Percentiles rank a stretch among this genome's conserved stretches.
These are phyloP conservation scores for Cairneyella variabilis DNA, from an alignment of 495 filamentous ascomycete species.

Conservation along the genomic window DNA sequence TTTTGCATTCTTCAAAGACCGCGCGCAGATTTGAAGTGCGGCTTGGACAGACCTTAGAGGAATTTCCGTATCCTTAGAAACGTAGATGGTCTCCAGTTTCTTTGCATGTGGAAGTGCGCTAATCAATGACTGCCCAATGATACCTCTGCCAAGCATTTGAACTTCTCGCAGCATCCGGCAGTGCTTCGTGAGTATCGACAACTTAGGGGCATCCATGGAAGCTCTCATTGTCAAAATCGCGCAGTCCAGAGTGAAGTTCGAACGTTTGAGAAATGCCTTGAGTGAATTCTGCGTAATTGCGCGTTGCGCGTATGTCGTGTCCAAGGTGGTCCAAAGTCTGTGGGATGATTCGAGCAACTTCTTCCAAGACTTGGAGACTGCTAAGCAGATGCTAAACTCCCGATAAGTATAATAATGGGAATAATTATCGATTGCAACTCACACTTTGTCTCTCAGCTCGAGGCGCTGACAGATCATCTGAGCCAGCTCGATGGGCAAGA, in stretches of 20 bases:
- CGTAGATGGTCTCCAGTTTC: slow-evolving; percentile 12
- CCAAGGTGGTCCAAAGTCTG: slow-evolving; percentile 23
- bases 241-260: slow-evolving; percentile 24
- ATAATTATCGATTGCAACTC: slow-evolving; percentile 1
- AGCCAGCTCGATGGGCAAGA: slow-evolving; percentile 23
- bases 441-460: slow-evolving; percentile 23
- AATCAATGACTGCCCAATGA: slow-evolving; percentile 19
- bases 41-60: slow-evolving; percentile 1
- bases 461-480: slow-evolving; percentile 21
- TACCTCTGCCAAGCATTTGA: slow-evolving; percentile 13
- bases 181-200: slow-evolving; percentile 7
- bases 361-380: slow-evolving; percentile 26
- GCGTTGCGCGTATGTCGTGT: slow-evolving; percentile 12
- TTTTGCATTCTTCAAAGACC: slow-evolving; percentile 9
- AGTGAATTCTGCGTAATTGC: slow-evolving; percentile 13
- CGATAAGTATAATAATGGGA: background rate
- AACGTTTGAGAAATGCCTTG: slow-evolving; percentile 17
- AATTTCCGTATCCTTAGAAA: slow-evolving; percentile 13
- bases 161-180: slow-evolving; percentile 20
- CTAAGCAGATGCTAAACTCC: slow-evolving; percentile 19
- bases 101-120: slow-evolving; percentile 14
- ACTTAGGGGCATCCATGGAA: slow-evolving; percentile 11
- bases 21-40: slow-evolving; percentile 11
- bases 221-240: slow-evolving; percentile 16
- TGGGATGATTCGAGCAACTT: slow-evolving; percentile 20